phyloP scores from a whole-genome alignment of 2,329 filamentous ascomycete genomes.

The Ophiostoma sp. region DNA sequence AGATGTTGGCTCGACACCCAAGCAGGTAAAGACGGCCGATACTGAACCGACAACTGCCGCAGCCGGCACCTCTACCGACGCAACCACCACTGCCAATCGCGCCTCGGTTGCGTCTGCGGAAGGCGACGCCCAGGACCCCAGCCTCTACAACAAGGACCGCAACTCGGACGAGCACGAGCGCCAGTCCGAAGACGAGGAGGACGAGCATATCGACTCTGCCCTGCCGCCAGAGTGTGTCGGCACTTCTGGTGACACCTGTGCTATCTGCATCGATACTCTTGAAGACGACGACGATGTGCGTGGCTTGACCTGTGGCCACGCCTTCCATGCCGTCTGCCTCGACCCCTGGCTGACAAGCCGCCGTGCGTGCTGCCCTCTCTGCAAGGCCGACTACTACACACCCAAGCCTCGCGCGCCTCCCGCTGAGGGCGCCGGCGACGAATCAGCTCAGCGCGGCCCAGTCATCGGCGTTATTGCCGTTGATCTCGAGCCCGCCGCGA shows the following conservation, averaged over 20 bases:
- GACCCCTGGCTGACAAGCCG: constrained; percentile 95
- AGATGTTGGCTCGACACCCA: neutral
- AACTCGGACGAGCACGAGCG: constrained; percentile 36
- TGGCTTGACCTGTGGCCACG: constrained; percentile 91
- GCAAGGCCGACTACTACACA: constrained; percentile 95
- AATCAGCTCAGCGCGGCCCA: neutral
- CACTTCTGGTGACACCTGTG: constrained; percentile 85
- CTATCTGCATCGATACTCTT: constrained; percentile 89
- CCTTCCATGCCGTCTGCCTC: constrained; percentile 92
- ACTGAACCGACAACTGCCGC: neutral
- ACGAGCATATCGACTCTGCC: constrained; percentile 73
- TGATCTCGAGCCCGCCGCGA: neutral
- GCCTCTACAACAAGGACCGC: constrained; percentile 28
- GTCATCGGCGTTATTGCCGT: neutral
- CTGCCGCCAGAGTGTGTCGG: constrained; percentile 74
- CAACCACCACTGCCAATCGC: neutral
- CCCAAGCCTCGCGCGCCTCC: constrained; percentile 72
- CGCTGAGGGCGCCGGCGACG: constrained; percentile 34
- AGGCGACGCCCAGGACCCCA: constrained; percentile 25
- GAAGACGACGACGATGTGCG: constrained; percentile 95
- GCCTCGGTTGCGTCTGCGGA: constrained; percentile 16
- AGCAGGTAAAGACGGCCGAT: neutral
- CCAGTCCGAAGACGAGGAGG: constrained; percentile 49
- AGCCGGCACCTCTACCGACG: neutral
- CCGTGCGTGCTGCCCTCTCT: constrained; percentile 91